Percentiles rank a stretch among this genome's conserved stretches.
phyloP scores from a whole-genome alignment of 345 rosid species.

The Bretschneidera sinensis region DNA sequence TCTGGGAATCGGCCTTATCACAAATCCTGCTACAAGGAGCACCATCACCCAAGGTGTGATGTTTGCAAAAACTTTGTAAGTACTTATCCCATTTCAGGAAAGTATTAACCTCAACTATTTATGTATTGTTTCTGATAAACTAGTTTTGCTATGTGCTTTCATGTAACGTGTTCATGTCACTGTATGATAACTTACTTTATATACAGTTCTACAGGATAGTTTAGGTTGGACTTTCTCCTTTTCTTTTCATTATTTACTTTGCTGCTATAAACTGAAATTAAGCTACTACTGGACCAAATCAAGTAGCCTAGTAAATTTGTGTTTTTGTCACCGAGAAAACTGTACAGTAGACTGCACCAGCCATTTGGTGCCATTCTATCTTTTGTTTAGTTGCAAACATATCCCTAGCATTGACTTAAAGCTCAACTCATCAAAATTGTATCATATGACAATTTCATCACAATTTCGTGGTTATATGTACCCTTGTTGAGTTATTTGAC shows the following conservation, averaged over 20 bases:
- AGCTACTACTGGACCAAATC: no score
- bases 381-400: not conserved
- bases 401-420: not conserved
- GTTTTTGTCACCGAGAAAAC: no score
- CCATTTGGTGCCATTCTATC: not conserved
- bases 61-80: slow-evolving; percentile 85
- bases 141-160: not conserved
- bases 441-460: no score
- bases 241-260: not conserved
- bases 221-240: not conserved
- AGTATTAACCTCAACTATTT: not conserved
- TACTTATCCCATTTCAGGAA: slow-evolving; percentile 14
- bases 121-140: not conserved
- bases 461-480: no score
- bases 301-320: no score
- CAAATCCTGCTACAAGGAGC: slow-evolving; percentile 80
- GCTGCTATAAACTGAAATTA: no score
- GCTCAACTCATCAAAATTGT: no score
- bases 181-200: not conserved
- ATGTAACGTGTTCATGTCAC: not conserved
- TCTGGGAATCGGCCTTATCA: slow-evolving; percentile 69
- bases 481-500: no score
- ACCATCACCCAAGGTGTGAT: slow-evolving; percentile 86
- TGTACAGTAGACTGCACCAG: not conserved
- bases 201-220: not conserved